Evolutionary conservation across 1,284 basidiomycete genomes (phyloP), one percentile per base, ranked within the genome.

Genomic region (Spongiforma sp.): DNA sequence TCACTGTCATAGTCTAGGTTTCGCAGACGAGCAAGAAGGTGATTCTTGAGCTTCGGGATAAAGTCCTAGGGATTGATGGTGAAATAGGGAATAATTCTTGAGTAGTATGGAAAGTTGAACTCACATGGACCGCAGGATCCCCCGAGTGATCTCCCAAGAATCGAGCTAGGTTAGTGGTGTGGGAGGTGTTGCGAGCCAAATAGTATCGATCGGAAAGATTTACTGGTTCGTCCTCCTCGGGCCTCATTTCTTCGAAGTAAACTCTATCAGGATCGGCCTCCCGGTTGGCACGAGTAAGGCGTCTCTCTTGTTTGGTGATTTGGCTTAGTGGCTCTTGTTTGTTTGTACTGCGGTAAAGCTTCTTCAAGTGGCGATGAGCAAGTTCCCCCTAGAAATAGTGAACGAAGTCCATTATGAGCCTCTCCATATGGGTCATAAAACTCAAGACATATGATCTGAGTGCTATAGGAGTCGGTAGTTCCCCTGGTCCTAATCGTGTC

Each of bases 41-140:
- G 73, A 32, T 63, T 43, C 46, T 71, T 69, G 1, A 73, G 63
- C 3, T 54, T 61, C 1, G 43, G 60, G 7, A 67, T 56, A 34
- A 75, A 75, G 37, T 67, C 39, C 72, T 75, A 57, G 6, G n/a
- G n/a, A n/a, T n/a, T n/a, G n/a, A n/a, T n/a, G n/a, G n/a, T n/a
- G n/a, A n/a, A n/a, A n/a, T n/a, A n/a, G n/a, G n/a, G n/a, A n/a
- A n/a, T 21, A 5, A 15, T 52, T 21, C 30, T 19, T 15, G 36
- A 37, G 9, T 37, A 37, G 36, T 37, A 17, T 17, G 17, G 9
- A 9, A 37, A 17, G n/a, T n/a, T n/a, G 36, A 37, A 37, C 36
- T 37, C 17, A 37, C 36, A 17, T 37, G 36, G 36, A 17, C 17
- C 9, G 17, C 36, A 37, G 36, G 36, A 37, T 37, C 36, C 36